phyloP scores from a whole-genome alignment of 371 early-diverging fungal species.

The Mortierella polycephala region DNA sequence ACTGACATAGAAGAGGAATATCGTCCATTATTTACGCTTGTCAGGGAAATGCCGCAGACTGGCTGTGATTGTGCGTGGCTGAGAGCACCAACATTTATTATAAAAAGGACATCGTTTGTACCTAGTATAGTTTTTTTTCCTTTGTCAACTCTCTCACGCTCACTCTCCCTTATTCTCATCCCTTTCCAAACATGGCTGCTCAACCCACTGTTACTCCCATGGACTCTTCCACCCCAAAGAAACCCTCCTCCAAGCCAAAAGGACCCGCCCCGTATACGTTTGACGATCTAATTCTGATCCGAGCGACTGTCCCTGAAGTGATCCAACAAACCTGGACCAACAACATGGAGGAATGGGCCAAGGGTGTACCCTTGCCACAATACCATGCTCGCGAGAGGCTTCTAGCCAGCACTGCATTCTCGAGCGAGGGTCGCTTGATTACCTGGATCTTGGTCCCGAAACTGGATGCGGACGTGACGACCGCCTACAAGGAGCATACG shows the following conservation, averaged over 20 bases:
- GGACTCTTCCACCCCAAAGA: neutral
- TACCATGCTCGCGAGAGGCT: slow-evolving; percentile 54
- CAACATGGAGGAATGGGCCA: slow-evolving; percentile 56
- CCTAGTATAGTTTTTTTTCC: too few species aligned
- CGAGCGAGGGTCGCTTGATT: slow-evolving; percentile 37
- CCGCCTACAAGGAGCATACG: slow-evolving; percentile 4
- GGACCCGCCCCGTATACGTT: slow-evolving; percentile 30
- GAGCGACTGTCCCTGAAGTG: slow-evolving; percentile 25
- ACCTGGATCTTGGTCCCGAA: slow-evolving; percentile 57
- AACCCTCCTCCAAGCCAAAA: slow-evolving; percentile 6
- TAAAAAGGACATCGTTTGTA: too few species aligned
- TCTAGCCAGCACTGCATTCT: slow-evolving; percentile 42
- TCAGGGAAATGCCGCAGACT: too few species aligned
- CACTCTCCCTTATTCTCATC: neutral
- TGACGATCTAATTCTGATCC: slow-evolving; percentile 24
- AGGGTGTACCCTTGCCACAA: slow-evolving; percentile 36
- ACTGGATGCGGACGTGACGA: slow-evolving; percentile 17
- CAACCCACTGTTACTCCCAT: neutral
- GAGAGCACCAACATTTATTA: too few species aligned
- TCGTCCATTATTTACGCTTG: too few species aligned
- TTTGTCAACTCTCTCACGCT: too few species aligned
- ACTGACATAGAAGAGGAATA: too few species aligned
- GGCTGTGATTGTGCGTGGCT: too few species aligned
- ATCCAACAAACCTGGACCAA: slow-evolving; percentile 52
- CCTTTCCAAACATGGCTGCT: neutral